phyloP scores from a whole-genome alignment of 805 yeast genomes.

The Pichia rugopelliculosa region DNA sequence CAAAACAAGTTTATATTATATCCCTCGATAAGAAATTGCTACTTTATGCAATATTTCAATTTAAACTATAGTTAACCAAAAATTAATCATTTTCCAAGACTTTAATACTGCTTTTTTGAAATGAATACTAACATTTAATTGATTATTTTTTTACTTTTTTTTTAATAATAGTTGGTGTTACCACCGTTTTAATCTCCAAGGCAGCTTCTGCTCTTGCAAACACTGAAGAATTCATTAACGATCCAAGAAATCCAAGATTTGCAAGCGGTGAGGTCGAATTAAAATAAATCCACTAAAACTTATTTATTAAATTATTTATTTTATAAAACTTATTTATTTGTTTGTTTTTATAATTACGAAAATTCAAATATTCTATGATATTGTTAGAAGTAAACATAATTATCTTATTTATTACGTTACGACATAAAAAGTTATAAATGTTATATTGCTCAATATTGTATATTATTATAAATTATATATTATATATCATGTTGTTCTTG shows the following conservation, averaged over 20 bases:
- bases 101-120: neutral
- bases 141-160: neutral
- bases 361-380: neutral
- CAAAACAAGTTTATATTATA: too few species aligned
- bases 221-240: conserved; percentile 79
- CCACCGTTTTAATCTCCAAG: conserved; percentile 65
- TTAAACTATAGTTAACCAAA: too few species aligned
- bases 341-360: neutral
- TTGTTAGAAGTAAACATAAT: neutral
- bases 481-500: conserved; percentile 29
- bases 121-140: conserved; percentile 1
- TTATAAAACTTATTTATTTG: neutral
- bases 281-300: conserved; percentile 18
- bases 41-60: too few species aligned
- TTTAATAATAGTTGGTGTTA: conserved; percentile 34
- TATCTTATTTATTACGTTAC: neutral
- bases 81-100: neutral
- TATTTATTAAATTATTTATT: neutral
- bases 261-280: conserved; percentile 29
- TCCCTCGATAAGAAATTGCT: too few species aligned
- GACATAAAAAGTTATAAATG: neutral
- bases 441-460: too few species aligned
- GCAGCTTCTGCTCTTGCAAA: conserved; percentile 61
- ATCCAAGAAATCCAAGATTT: conserved; percentile 95
- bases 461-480: too few species aligned